These are phyloP conservation scores for Lentinula boryana DNA, from an alignment of 768 basidiomycete species.

Conservation along the genomic window DNA sequence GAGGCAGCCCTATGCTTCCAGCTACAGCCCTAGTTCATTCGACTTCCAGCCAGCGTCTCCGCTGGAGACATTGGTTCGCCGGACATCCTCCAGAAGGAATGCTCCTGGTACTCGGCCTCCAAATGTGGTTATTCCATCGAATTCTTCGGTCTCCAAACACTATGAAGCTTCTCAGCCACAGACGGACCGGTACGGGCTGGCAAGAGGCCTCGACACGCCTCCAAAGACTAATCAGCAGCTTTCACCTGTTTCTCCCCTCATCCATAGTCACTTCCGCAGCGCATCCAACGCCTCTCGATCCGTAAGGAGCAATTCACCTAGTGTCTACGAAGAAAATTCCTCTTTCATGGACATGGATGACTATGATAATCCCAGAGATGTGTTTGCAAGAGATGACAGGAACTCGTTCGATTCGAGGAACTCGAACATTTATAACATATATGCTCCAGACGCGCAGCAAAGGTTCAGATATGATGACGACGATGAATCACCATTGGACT, in stretches of 20 bases:
- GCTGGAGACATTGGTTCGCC: constrained; percentile 40
- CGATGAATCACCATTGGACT: constrained; percentile 37
- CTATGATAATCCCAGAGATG: constrained; percentile 15
- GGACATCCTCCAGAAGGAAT: constrained; percentile 30
- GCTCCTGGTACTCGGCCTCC: not conserved
- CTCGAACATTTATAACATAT: not conserved
- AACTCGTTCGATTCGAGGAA: not conserved
- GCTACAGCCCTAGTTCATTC: constrained; percentile 7
- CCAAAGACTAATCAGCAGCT: not conserved
- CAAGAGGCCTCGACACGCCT: not conserved
- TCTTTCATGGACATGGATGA: not conserved
- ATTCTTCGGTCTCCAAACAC: not conserved
- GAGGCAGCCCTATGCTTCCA: not conserved
- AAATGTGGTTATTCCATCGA: not conserved
- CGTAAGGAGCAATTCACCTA: constrained; percentile 19
- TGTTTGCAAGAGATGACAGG: constrained; percentile 8
- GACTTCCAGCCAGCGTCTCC: constrained; percentile 34
- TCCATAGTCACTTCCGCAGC: constrained; percentile 41
- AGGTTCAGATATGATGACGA: constrained; percentile 31
- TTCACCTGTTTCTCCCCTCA: constrained; percentile 36
- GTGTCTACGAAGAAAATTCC: constrained; percentile 11
- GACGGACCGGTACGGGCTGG: not conserved
- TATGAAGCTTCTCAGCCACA: not conserved
- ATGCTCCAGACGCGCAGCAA: constrained; percentile 23
- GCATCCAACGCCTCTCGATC: constrained; percentile 30